Evolutionary conservation across 208 protist species (phyloP).

Genomic region (Plasmodiophora brassicae): DNA sequence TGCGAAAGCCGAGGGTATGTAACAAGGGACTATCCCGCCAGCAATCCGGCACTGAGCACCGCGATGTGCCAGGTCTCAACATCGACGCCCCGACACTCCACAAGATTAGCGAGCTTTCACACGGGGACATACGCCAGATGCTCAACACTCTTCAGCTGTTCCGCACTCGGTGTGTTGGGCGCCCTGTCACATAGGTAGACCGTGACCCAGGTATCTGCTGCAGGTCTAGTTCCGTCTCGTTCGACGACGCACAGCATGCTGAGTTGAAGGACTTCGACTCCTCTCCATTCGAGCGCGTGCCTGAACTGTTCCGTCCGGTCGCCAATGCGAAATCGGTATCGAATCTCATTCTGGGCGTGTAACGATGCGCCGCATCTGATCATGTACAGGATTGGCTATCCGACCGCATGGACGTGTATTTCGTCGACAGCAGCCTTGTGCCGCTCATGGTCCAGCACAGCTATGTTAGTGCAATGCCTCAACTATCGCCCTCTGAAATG

Average conservation of each 20-base stretch:
- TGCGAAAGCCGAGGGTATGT: constrained; percentile 65
- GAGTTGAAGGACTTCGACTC: constrained; percentile 76
- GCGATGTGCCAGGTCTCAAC: too few relatives aligned
- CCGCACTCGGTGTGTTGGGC: constrained; percentile 60
- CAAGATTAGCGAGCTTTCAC: constrained; percentile 74
- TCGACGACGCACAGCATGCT: constrained; percentile 27
- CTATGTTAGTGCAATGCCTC: constrained; percentile 45
- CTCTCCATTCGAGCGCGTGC: constrained; percentile 78
- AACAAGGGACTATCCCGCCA: too few relatives aligned
- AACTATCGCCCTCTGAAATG: neutral
- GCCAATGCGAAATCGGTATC: constrained; percentile 54
- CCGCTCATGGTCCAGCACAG: constrained; percentile 56
- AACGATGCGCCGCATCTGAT: neutral
- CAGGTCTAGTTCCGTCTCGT: constrained; percentile 53
- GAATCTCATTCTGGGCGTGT: too few relatives aligned
- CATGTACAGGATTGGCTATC: neutral
- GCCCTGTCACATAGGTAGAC: too few relatives aligned
- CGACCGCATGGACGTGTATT: constrained; percentile 49
- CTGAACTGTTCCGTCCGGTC: constrained; percentile 69
- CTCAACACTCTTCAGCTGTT: constrained; percentile 89
- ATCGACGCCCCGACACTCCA: constrained; percentile 75
- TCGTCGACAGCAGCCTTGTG: constrained; percentile 51
- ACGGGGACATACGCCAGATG: constrained; percentile 90
- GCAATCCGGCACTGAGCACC: too few relatives aligned
- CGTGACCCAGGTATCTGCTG: too few relatives aligned